Evolutionary conservation across 129 eudicot genomes (phyloP).

Genomic region (Helianthus tuberosus): DNA sequence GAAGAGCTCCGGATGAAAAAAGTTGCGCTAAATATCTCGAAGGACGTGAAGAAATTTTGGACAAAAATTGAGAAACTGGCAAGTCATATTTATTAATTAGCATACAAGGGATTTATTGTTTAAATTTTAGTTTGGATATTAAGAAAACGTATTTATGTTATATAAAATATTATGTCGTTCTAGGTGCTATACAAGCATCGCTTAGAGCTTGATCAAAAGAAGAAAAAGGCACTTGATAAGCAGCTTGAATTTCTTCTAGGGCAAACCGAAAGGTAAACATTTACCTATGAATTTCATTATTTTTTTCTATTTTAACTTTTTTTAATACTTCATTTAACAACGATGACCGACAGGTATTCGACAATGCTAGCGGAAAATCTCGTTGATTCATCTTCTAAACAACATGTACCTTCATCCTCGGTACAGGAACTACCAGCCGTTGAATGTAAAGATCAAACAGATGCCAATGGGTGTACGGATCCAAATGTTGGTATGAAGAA

Average conservation of each 20-base stretch:
- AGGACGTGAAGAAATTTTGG: slow-evolving; percentile 98
- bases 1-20: slow-evolving; percentile 91
- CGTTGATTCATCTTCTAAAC: slow-evolving; percentile 52
- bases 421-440: slow-evolving; percentile 45
- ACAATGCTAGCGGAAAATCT: slow-evolving; percentile 99
- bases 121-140: background rate
- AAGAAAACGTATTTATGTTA: background rate
- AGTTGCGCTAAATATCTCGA: slow-evolving; percentile 89
- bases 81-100: slow-evolving; percentile 39
- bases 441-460: slow-evolving; percentile 44
- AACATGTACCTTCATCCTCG: slow-evolving; percentile 30
- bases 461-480: slow-evolving; percentile 35
- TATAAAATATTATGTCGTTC: slow-evolving; percentile 17
- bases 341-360: slow-evolving; percentile 66
- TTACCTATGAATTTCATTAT: background rate
- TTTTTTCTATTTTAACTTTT: background rate
- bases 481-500: slow-evolving; percentile 44
- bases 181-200: slow-evolving; percentile 96
- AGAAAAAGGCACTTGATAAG: slow-evolving; percentile 89
- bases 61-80: slow-evolving; percentile 95
- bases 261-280: slow-evolving; percentile 89
- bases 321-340: slow-evolving; percentile 15
- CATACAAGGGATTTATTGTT: background rate
- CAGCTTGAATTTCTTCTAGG: slow-evolving; percentile 95
- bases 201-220: slow-evolving; percentile 86